Evolutionary conservation across 1,284 basidiomycete genomes (phyloP).

Genomic region (Schizopora paradoxa): DNA sequence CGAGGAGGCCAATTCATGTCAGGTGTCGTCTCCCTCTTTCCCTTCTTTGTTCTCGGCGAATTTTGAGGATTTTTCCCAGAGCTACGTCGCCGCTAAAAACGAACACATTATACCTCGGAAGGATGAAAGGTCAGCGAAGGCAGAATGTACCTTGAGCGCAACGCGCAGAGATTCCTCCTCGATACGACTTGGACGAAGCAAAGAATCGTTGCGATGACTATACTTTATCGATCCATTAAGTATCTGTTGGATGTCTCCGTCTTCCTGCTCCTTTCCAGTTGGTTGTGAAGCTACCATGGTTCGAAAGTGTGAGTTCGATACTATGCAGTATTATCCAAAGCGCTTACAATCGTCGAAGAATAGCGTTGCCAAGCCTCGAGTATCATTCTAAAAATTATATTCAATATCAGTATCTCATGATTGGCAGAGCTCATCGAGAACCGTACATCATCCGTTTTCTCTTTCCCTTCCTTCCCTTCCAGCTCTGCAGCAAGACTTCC

Average conservation of each 20-base stretch:
- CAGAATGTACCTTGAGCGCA: slow-evolving; percentile 42
- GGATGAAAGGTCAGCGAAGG: background rate
- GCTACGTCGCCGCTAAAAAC: slow-evolving; percentile 20
- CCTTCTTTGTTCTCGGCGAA: slow-evolving; percentile 21
- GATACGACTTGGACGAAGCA: slow-evolving; percentile 61
- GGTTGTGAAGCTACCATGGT: slow-evolving; percentile 15
- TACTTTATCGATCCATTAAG: slow-evolving; percentile 60
- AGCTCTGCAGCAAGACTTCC: slow-evolving; percentile 35
- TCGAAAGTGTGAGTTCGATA: background rate
- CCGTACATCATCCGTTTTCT: slow-evolving; percentile 44
- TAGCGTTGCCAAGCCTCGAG: slow-evolving; percentile 59
- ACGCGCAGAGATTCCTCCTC: slow-evolving; percentile 56
- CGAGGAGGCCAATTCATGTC: slow-evolving; percentile 58
- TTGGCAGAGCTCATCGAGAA: background rate
- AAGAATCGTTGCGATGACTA: slow-evolving; percentile 66
- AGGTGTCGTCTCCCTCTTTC: slow-evolving; percentile 22
- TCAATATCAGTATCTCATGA: background rate
- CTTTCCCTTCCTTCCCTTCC: slow-evolving; percentile 42
- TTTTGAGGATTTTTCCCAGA: slow-evolving; percentile 21
- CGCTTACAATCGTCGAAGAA: slow-evolving; percentile 62
- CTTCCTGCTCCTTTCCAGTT: slow-evolving; percentile 20
- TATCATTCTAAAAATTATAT: slow-evolving; percentile 38
- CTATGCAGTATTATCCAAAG: background rate
- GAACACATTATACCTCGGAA: background rate
- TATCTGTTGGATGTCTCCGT: slow-evolving; percentile 48